phyloP scores from a whole-genome alignment of 768 basidiomycete genomes.

The Tylopilus cervinicoccineus region DNA sequence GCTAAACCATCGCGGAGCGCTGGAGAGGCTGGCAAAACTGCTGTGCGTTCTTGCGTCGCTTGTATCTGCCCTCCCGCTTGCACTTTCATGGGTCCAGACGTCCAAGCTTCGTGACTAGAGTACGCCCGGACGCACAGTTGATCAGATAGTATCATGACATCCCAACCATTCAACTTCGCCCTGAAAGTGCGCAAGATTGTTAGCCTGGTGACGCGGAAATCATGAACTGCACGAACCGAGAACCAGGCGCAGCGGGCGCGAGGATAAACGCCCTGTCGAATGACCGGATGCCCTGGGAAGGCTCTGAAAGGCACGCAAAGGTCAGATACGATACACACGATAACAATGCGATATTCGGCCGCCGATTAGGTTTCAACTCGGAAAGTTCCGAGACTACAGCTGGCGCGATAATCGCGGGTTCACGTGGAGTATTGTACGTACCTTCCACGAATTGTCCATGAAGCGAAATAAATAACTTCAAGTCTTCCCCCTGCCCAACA shows the following conservation, averaged over 20 bases:
- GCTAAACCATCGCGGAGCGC: conserved; percentile 48
- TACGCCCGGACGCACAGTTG: conserved; percentile 80
- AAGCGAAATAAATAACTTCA: conserved; percentile 63
- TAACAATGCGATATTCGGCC: conserved; percentile 3
- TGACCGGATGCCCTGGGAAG: conserved; percentile 76
- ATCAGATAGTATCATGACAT: conserved; percentile 86
- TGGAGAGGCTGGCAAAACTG: conserved; percentile 34
- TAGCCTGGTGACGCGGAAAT: conserved; percentile 2
- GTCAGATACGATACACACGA: conserved; percentile 20
- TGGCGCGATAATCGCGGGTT: conserved; percentile 9
- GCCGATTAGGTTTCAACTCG: conserved; percentile 4
- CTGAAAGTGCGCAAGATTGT: conserved; percentile 35
- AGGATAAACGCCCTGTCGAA: conserved; percentile 93
- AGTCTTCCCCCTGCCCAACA: conserved; percentile 53
- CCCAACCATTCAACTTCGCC: conserved; percentile 84
- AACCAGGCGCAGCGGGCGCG: conserved; percentile 73
- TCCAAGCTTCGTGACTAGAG: conserved; percentile 79
- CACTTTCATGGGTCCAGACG: conserved; percentile 67
- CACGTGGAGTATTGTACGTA: conserved; percentile 40
- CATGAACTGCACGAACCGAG: conserved; percentile 56
- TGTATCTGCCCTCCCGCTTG: conserved; percentile 52
- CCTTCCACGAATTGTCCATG: conserved; percentile 93
- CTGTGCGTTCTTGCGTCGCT: conserved; percentile 16
- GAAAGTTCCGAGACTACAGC: conserved; percentile 12
- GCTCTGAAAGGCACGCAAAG: conserved; percentile 40